A percentile compares a stretch with the other conserved stretches of the same genome.
Evolutionary conservation across 2,329 filamentous ascomycete species (phyloP).

Genomic region (Trichoderma sp.): DNA sequence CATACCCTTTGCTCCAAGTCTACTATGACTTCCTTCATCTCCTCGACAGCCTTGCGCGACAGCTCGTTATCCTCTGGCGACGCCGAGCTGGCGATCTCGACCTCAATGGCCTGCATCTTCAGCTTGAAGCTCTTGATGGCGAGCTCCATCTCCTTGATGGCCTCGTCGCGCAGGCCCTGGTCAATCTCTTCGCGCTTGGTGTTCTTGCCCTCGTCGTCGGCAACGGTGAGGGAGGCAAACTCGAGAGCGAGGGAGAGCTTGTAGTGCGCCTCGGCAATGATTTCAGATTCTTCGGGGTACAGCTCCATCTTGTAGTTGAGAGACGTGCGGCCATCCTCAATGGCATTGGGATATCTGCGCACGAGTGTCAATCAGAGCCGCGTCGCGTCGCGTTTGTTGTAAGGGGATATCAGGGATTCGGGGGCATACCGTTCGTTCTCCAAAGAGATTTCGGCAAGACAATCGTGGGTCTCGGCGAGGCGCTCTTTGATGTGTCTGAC

Average conservation of each 20-base stretch:
- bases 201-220: constrained; percentile 51
- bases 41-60: constrained; percentile 63
- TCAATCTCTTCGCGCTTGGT: constrained; percentile 60
- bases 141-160: constrained; percentile 69
- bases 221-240: constrained; percentile 77
- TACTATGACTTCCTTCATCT: constrained; percentile 75
- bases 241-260: constrained; percentile 94
- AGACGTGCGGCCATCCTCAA: constrained; percentile 76
- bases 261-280: constrained; percentile 93
- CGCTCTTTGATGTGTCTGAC: constrained; percentile 74
- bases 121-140: constrained; percentile 73
- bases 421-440: constrained; percentile 77
- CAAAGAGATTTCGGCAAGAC: constrained; percentile 93
- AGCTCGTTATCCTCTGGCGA: constrained; percentile 68
- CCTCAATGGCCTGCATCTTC: constrained; percentile 71
- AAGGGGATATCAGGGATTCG: too few species aligned
- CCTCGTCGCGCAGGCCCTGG: constrained; percentile 70
- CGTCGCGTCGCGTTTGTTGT: not conserved
- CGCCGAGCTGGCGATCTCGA: constrained; percentile 63
- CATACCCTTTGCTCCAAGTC: constrained; percentile 77
- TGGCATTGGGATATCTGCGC: constrained; percentile 75
- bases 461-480: constrained; percentile 88
- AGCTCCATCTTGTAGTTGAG: constrained; percentile 78
- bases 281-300: constrained; percentile 76
- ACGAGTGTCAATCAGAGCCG: constrained; percentile 1